phyloP scores from a whole-genome alignment of 1,139 yeast genomes.

The Magnusiomyces tetraspermus region DNA sequence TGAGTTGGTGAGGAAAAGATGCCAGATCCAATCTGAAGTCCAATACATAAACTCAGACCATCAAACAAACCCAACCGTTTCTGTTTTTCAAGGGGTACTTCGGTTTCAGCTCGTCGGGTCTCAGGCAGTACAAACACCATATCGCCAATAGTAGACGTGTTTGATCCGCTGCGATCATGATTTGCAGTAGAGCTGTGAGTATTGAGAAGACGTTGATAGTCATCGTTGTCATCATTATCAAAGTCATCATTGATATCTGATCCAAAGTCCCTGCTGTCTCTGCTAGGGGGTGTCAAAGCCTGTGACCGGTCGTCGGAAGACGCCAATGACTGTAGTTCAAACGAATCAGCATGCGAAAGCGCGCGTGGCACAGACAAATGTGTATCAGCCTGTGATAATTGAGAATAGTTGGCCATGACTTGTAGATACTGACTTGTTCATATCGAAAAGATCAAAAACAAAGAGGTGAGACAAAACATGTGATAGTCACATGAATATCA shows the following conservation, averaged over 20 bases:
- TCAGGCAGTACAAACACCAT: constrained; percentile 28
- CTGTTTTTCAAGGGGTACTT: constrained; percentile 29
- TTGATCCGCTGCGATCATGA: constrained; percentile 16
- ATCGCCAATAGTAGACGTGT: constrained; percentile 27
- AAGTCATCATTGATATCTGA: constrained; percentile 13
- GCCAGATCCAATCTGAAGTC: constrained; percentile 39
- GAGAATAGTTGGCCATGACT: neutral
- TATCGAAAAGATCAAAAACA: no score
- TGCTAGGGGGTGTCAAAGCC: constrained; percentile 19
- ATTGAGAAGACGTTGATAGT: constrained; percentile 5
- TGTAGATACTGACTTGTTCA: no score
- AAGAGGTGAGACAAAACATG: no score
- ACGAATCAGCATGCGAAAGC: constrained; percentile 21
- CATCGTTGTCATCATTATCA: constrained; percentile 10
- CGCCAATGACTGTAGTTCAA: constrained; percentile 32
- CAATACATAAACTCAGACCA: constrained; percentile 36
- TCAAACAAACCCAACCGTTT: constrained; percentile 31
- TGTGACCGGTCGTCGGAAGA: constrained; percentile 24
- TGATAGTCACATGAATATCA: no score
- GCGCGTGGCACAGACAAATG: neutral
- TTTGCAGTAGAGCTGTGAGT: neutral
- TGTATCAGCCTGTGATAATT: neutral
- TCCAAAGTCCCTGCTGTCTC: constrained; percentile 13
- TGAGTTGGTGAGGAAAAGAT: constrained; percentile 38
- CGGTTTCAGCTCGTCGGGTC: constrained; percentile 18